Evolutionary conservation across 768 basidiomycete genomes (phyloP), one percentile per base, ranked within the genome.

Genomic region (Agrocybe chaxingu): DNA sequence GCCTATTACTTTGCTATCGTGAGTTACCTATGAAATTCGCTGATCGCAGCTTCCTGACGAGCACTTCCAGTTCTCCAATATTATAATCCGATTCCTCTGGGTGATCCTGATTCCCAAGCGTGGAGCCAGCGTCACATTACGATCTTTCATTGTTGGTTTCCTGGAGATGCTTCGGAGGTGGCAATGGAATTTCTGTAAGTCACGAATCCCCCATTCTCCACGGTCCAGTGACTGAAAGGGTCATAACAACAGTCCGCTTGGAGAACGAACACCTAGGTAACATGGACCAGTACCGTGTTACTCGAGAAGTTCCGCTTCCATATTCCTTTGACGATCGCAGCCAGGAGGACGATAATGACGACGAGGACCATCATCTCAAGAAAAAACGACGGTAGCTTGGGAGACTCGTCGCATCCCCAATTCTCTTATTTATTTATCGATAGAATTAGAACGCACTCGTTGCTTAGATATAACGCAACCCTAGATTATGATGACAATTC

Each of bases 101-200:
- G 62, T 94, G 10, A 65, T 86, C 42, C 95, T 92, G 64, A 76
- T 93, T 42, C 87, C 89, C 3, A 54, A 54, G 29, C 24, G 60
- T 1, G 77, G 78, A 0, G 75, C 78, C 1, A 71, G 71, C 55
- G 66, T 76, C 48, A 73, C 77, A 53, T 40, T 87, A 24, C 78
- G 85, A 19, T 70, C 81, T 0, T 93, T 91, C 69, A 73, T 91
- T 40, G 78, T 70, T 9, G 92, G 76, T 2, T 55, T 86, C 44
- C 58, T 91, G 36, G 96, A 98, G 62, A 80, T 92, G 64, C 57
- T 91, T 5, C 71, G 96, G 38, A 77, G 96, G 47, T 82, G 82
- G 68, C 87, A 87, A 57, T 98, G 96, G 96, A 97, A 96, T 66
- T 88, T 95, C 62, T 87, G 90, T 92, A 52, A 59, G 88, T 67